Evolutionary conservation across 225 moss, liverwort and hornwort species (phyloP).

Genomic region (Polytrichum commune): DNA sequence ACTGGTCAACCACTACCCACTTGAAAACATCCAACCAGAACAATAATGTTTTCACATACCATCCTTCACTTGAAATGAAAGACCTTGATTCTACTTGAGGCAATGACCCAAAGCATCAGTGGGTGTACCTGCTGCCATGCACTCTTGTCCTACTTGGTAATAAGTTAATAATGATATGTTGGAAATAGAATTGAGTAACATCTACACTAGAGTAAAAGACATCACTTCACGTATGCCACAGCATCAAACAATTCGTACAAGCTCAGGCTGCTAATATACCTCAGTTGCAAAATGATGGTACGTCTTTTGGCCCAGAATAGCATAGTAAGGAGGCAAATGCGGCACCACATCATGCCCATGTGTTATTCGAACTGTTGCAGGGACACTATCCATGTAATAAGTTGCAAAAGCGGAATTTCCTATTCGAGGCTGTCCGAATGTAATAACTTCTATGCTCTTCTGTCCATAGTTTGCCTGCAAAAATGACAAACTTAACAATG

Average conservation of each 20-base stretch:
- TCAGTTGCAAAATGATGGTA: constrained; percentile 97
- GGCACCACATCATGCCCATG: constrained; percentile 89
- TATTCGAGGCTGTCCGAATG: constrained; percentile 93
- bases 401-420: constrained; percentile 77
- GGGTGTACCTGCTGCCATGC: no score
- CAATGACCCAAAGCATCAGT: no score
- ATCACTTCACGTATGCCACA: no score
- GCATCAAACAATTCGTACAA: no score
- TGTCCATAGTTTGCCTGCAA: constrained; percentile 65
- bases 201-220: no score
- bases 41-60: background rate
- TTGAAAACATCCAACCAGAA: background rate
- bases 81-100: background rate
- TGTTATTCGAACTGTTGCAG: constrained; percentile 73
- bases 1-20: no score
- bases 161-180: no score
- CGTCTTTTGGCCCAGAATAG: constrained; percentile 61
- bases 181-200: no score
- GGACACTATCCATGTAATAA: constrained; percentile 55
- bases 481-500: background rate
- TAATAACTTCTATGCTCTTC: constrained; percentile 58
- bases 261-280: constrained; percentile 26
- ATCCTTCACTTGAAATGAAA: background rate
- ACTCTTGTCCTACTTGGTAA: no score
- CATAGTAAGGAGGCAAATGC: constrained; percentile 84